Conservation (phyloP, 495 filamentous ascomycete species). For the Cenococcum geophilum region DNA sequence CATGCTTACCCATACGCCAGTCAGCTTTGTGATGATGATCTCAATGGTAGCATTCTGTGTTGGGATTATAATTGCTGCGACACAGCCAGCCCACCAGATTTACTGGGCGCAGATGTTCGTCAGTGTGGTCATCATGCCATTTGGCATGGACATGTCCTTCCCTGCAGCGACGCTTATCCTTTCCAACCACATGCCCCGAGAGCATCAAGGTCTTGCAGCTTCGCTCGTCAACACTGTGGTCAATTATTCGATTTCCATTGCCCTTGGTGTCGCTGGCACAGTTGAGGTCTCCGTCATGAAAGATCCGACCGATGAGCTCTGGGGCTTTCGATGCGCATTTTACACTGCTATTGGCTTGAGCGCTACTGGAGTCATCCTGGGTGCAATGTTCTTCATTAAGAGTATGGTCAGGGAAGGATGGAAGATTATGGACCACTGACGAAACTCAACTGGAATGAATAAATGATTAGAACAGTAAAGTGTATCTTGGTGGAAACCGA, state of each 20-base stretch:
- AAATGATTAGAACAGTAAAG: background rate
- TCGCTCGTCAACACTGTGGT: slow-evolving; percentile 32
- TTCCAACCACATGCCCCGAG: slow-evolving; percentile 33
- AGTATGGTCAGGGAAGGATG: slow-evolving; percentile 30
- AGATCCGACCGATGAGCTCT: background rate
- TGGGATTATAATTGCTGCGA: slow-evolving; percentile 26
- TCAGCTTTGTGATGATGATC: slow-evolving; percentile 33
- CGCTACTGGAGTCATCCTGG: slow-evolving; percentile 23
- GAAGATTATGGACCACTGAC: slow-evolving; percentile 31
- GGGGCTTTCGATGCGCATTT: slow-evolving; percentile 24
- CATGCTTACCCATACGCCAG: slow-evolving; percentile 31
- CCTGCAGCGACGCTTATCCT: slow-evolving; percentile 33
- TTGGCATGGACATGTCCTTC: slow-evolving; percentile 37
- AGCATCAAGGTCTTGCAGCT: slow-evolving; percentile 34
- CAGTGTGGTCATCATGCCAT: slow-evolving; percentile 35
- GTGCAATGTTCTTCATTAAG: slow-evolving; percentile 29
- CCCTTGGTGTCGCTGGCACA: slow-evolving; percentile 32
- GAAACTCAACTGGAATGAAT: background rate
- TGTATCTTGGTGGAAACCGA: background rate
- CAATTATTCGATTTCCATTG: slow-evolving; percentile 36
- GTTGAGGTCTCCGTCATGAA: slow-evolving; percentile 28
- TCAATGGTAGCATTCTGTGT: slow-evolving; percentile 33
- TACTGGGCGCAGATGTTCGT: slow-evolving; percentile 35
- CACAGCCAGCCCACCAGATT: slow-evolving; percentile 25
- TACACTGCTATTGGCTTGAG: slow-evolving; percentile 30